Conservation (phyloP, 1,284 basidiomycete genomes). For the Cryptococcus maquisensis region DNA sequence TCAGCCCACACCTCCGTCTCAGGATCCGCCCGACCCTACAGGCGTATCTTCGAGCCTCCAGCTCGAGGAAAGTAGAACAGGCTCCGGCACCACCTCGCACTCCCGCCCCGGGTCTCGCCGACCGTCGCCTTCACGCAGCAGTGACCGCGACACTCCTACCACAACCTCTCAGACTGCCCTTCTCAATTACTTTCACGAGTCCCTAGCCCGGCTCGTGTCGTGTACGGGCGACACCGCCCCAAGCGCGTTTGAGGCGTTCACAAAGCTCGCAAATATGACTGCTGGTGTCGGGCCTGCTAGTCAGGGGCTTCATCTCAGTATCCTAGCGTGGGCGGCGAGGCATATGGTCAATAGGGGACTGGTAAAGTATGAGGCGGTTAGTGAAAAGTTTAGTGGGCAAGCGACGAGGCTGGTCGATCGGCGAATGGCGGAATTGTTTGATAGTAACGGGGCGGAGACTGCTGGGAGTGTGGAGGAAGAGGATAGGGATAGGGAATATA, state of each 20-base stretch:
- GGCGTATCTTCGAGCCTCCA: not conserved
- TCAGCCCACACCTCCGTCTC: constrained; percentile 9
- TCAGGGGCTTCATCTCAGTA: constrained; percentile 28
- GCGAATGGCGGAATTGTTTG: constrained; percentile 13
- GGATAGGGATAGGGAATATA: constrained; percentile 16
- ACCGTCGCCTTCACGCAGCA: constrained; percentile 4
- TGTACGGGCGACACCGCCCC: constrained; percentile 18
- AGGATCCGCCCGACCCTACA: not conserved
- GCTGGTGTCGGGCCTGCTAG: constrained; percentile 14
- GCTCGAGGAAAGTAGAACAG: not conserved
- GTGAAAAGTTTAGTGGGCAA: constrained; percentile 29
- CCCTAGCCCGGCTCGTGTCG: constrained; percentile 24
- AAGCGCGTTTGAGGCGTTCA: constrained; percentile 27
- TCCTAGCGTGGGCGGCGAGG: constrained; percentile 35
- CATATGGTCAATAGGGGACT: constrained; percentile 36
- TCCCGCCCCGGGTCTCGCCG: constrained; percentile 4
- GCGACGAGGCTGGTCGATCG: constrained; percentile 18
- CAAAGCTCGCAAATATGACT: constrained; percentile 18
- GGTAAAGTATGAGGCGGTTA: constrained; percentile 30
- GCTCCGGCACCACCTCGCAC: not conserved
- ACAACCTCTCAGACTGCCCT: constrained; percentile 14
- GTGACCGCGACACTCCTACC: constrained; percentile 8
- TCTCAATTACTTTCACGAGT: constrained; percentile 24
- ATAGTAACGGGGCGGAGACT: constrained; percentile 7
- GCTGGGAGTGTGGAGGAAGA: not conserved